These are phyloP conservation scores for Aspergillus thermomutatus DNA, from an alignment of 2,329 filamentous ascomycete genomes.

Conservation along the genomic window DNA sequence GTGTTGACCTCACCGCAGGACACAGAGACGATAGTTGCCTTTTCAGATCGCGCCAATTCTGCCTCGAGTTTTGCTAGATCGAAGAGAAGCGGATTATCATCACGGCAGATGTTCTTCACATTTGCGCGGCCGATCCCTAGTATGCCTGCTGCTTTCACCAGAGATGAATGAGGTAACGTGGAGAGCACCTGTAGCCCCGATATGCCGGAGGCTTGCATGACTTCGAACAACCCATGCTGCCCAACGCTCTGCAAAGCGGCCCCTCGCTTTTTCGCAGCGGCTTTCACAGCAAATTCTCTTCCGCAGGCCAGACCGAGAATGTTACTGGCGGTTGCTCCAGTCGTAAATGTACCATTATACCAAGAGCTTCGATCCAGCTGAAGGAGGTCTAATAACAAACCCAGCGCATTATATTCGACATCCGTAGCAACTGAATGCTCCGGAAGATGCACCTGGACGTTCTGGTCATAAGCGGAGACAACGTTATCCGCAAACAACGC, in stretches of 20 bases:
- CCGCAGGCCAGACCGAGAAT: constrained; percentile 65
- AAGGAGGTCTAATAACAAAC: constrained; percentile 67
- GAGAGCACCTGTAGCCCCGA: constrained; percentile 72
- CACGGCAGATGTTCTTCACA: constrained; percentile 57
- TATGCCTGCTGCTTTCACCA: constrained; percentile 78
- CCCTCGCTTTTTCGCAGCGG: constrained; percentile 40
- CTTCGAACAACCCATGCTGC: constrained; percentile 65
- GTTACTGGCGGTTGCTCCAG: constrained; percentile 67
- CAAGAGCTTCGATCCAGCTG: constrained; percentile 54
- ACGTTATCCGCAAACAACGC: constrained; percentile 80
- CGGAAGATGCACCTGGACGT: constrained; percentile 77
- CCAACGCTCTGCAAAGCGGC: constrained; percentile 52
- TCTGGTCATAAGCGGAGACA: constrained; percentile 79
- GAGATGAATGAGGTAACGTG: constrained; percentile 77
- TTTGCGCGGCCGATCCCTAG: constrained; percentile 71
- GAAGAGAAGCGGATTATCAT: constrained; percentile 62
- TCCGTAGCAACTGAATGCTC: constrained; percentile 70
- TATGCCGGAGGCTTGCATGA: constrained; percentile 63
- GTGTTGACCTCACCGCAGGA: constrained; percentile 90
- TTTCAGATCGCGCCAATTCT: constrained; percentile 51
- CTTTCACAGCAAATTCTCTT: constrained; percentile 55
- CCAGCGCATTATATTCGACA: constrained; percentile 70
- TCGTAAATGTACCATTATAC: constrained; percentile 77
- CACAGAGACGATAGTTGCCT: constrained; percentile 73
- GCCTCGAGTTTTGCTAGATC: constrained; percentile 64